Conservation (phyloP, 768 basidiomycete genomes). For the Naganishia vaughanmartiniae region DNA sequence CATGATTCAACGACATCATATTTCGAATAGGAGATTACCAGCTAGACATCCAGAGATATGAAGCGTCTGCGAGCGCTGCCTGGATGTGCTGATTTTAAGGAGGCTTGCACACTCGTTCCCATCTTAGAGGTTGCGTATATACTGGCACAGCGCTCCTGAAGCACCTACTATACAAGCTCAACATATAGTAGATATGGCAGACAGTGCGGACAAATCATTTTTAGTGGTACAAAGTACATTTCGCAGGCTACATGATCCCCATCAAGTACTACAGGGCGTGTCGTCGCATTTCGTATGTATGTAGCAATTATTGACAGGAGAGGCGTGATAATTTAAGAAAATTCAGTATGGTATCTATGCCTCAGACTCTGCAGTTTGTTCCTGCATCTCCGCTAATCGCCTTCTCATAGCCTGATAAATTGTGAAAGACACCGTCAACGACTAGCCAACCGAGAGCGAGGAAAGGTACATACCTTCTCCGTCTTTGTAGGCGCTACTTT, state of each 20-base stretch:
- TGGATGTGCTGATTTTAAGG: too few relatives aligned
- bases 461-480: conserved; percentile 61
- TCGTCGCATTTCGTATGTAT: conserved; percentile 6
- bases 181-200: neutral
- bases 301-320: neutral
- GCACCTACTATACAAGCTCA: neutral
- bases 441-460: neutral
- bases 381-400: conserved; percentile 70
- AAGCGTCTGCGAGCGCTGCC: too few relatives aligned
- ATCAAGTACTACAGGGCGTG: neutral
- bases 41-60: too few relatives aligned
- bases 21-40: too few relatives aligned
- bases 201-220: neutral
- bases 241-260: neutral
- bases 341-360: conserved; percentile 10
- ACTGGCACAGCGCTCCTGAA: too few relatives aligned
- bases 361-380: conserved; percentile 60
- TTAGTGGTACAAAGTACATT: neutral
- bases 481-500: conserved; percentile 84
- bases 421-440: conserved; percentile 1
- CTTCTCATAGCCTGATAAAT: conserved; percentile 64
- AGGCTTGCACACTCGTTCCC: too few relatives aligned
- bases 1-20: too few relatives aligned
- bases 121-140: too few relatives aligned
- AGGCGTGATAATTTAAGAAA: neutral